Base-by-base conservation (phyloP, 352 stramenopile genomes). In the Pythium diclinum region DNA sequence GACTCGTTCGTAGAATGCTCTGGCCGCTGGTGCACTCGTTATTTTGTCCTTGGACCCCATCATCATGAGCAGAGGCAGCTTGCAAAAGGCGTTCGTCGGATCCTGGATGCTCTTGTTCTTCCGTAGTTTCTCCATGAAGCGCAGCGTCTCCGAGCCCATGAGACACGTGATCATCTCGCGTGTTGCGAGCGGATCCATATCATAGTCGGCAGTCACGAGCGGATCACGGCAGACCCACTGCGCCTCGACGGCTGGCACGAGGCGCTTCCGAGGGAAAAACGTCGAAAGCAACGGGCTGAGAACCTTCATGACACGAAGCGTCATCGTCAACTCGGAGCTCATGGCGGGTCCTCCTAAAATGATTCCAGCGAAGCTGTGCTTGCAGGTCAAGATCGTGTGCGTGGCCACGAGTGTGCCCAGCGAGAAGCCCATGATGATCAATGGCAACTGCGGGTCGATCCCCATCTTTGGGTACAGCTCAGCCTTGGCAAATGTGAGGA, bases 1-100 rank as follows among this genome's bases (percentile, higher is more conserved):
- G 23, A 80, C 38, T 14, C 76, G 72, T 6, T 53, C 59, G 54
- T 78, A 76, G 46, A 92, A 92, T 34, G 71, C 55, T 30, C 76
- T 33, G 3, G 78, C 79, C n/a, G 80, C 25, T 17, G 72, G 65
- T 6, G 85, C 56, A 59, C 51, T 73, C 32, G 60, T 69, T 3
- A 73, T 61, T 36, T 63, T 61, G 61, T 73, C 66, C 1, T 66
- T 30, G 17, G 38, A 44, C 38, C 66, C 66, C 61, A 69, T 68
- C 8, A 73, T 3, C 48, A 62, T 42, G 36, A 73, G 56, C 21
- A 73, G 0, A 3, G 66, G 66, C 16, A 64, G 10, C 4, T 16
- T 13, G 30, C 59, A 71, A 47, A 71, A 67, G 23, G 33, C 30
- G 30, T 54, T 67, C 3, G 14, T 6, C 3, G 59, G 34, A 7